Evolutionary conservation across 2,329 filamentous ascomycete genomes (phyloP).

Genomic region (Escovopsis sp.): DNA sequence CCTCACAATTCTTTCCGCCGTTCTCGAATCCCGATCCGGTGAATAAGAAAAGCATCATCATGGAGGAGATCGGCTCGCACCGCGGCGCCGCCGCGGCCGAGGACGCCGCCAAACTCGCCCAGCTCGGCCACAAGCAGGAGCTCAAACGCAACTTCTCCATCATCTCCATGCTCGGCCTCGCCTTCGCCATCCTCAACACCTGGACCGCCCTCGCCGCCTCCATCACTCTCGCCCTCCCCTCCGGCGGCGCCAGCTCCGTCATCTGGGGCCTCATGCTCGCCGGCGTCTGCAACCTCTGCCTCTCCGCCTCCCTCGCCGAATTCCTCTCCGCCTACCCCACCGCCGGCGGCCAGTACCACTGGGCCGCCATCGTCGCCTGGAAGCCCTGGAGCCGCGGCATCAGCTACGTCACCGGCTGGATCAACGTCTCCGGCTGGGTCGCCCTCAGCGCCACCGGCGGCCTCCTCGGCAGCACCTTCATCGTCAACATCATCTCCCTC

Average conservation of each 20-base stretch:
- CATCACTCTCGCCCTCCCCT: conserved; percentile 40
- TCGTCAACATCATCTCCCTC: conserved; percentile 48
- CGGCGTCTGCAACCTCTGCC: conserved; percentile 53
- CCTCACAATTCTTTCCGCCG: not conserved
- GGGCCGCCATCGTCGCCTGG: conserved; percentile 52
- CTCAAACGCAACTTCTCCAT: conserved; percentile 34
- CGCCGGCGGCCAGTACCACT: conserved; percentile 53
- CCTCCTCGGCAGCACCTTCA: conserved; percentile 49
- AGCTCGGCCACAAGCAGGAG: conserved; percentile 33
- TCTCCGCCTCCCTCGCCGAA: conserved; percentile 54
- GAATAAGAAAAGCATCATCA: conserved; percentile 3
- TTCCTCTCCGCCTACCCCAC: conserved; percentile 50
- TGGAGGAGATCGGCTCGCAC: conserved; percentile 3
- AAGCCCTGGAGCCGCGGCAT: conserved; percentile 43
- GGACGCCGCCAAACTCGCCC: conserved; percentile 25
- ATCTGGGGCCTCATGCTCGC: conserved; percentile 53
- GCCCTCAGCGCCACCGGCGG: conserved; percentile 53
- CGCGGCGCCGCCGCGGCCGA: conserved; percentile 6
- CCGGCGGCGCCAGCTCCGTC: conserved; percentile 54
- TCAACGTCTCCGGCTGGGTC: conserved; percentile 58
- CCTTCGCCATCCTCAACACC: conserved; percentile 34
- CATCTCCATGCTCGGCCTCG: conserved; percentile 31
- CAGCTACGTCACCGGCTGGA: conserved; percentile 60
- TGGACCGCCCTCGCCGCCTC: conserved; percentile 34
- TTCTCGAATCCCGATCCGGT: not conserved